Conservation (phyloP, 2,329 filamentous ascomycete species). For the Aspergillus unguis region DNA sequence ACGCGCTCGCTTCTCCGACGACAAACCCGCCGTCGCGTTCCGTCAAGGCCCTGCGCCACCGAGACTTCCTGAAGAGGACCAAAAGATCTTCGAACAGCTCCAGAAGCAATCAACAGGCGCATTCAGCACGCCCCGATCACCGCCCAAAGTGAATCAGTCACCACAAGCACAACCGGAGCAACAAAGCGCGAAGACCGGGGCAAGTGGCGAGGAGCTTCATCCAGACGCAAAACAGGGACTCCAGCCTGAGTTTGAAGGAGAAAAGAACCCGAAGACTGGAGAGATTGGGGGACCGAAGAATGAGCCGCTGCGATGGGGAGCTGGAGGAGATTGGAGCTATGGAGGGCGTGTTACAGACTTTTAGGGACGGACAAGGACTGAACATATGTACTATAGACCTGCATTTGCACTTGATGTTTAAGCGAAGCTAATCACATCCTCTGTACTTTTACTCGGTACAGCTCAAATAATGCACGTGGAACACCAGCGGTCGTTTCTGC, state of each 20-base stretch:
- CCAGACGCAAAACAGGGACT: conserved; percentile 72
- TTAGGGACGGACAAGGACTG: conserved; percentile 23
- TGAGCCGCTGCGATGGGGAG: conserved; percentile 86
- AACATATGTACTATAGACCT: too few species aligned
- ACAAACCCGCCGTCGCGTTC: conserved; percentile 34
- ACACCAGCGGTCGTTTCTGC: too few species aligned
- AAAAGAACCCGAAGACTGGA: conserved; percentile 87
- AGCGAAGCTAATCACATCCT: background rate
- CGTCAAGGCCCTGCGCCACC: conserved; percentile 66
- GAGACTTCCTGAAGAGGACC: conserved; percentile 80
- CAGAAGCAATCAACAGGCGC: conserved; percentile 73
- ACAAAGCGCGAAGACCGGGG: conserved; percentile 28
- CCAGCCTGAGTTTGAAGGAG: conserved; percentile 87
- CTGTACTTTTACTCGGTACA: background rate
- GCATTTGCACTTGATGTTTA: too few species aligned
- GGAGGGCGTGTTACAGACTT: conserved; percentile 96
- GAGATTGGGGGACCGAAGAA: conserved; percentile 98
- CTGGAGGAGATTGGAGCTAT: conserved; percentile 78
- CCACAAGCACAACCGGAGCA: conserved; percentile 31
- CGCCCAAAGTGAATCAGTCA: conserved; percentile 51
- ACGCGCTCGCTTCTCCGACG: conserved; percentile 15
- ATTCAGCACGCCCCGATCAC: conserved; percentile 61
- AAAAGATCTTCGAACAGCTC: conserved; percentile 85
- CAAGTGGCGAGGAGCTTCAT: conserved; percentile 61
- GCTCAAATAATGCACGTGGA: too few species aligned